Percentiles rank a stretch among this genome's conserved stretches.
phyloP scores from a whole-genome alignment of 257 asterid species.

The Fraxinus pennsylvanica region DNA sequence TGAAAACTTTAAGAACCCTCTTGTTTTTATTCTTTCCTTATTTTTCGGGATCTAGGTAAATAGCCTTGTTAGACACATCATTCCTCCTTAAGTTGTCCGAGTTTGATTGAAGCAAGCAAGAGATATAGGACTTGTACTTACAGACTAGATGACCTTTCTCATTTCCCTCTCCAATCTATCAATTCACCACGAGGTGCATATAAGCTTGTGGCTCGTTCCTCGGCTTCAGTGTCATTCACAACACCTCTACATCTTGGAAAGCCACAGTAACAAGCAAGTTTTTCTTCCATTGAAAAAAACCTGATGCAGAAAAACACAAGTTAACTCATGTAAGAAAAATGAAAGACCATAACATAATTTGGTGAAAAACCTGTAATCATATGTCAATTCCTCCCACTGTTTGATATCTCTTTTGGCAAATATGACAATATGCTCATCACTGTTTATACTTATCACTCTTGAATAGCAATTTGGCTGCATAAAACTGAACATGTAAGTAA shows the following conservation, averaged over 20 bases:
- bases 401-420: slow-evolving; percentile 90
- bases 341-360: slow-evolving; percentile 15
- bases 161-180: slow-evolving; percentile 79
- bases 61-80: background rate
- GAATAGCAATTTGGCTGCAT: slow-evolving; percentile 97
- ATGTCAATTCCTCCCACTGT: slow-evolving; percentile 88
- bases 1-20: background rate
- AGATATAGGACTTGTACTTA: background rate
- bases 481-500: slow-evolving; percentile 13
- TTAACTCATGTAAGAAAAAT: slow-evolving; percentile 15
- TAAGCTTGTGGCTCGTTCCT: slow-evolving; percentile 63
- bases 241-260: slow-evolving; percentile 88
- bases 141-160: slow-evolving; percentile 29
- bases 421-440: slow-evolving; percentile 82
- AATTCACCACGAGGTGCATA: slow-evolving; percentile 66
- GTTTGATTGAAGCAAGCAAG: background rate
- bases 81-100: background rate
- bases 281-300: slow-evolving; percentile 74
- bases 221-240: slow-evolving; percentile 86
- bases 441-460: slow-evolving; percentile 63
- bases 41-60: background rate
- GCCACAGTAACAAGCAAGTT: slow-evolving; percentile 86
- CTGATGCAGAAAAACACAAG: slow-evolving; percentile 40
- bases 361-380: slow-evolving; percentile 82
- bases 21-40: background rate